Percentiles rank a stretch among this genome's conserved stretches.
Evolutionary conservation across 2,329 filamentous ascomycete species (phyloP).

Genomic region (Aureobasidium sp.): DNA sequence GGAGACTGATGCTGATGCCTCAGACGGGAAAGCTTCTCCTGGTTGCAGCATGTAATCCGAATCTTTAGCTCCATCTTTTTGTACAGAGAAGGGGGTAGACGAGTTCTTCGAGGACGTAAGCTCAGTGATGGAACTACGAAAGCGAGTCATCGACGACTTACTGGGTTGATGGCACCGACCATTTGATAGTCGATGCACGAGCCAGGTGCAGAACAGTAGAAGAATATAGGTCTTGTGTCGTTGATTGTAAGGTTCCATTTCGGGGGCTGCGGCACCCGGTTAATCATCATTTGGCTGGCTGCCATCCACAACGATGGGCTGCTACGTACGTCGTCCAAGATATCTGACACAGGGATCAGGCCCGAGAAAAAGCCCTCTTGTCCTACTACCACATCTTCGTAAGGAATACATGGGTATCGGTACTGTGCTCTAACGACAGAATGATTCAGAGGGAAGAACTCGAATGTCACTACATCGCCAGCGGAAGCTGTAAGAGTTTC

Average conservation of each 20-base stretch:
- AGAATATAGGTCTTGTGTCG: background rate
- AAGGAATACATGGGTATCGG: background rate
- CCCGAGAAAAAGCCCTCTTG: no score
- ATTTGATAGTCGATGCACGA: no score
- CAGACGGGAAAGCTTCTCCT: background rate
- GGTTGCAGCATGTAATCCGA: background rate
- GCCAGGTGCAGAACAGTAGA: background rate
- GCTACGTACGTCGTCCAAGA: no score
- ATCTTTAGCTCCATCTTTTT: background rate
- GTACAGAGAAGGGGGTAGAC: background rate
- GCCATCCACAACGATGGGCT: no score
- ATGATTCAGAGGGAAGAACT: background rate
- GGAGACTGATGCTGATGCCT: background rate
- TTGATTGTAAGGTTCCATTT: background rate
- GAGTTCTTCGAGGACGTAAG: background rate
- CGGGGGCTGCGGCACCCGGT: background rate
- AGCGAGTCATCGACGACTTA: background rate
- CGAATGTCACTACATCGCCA: background rate
- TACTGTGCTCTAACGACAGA: background rate
- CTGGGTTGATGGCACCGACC: background rate
- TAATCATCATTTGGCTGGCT: background rate
- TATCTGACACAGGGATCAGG: no score
- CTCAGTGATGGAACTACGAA: no score
- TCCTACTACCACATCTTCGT: background rate
- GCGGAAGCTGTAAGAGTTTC: background rate